Percentiles rank a stretch among this genome's conserved stretches.
Conservation (phyloP, 306 rosid genomes). For the Myrica gale region DNA sequence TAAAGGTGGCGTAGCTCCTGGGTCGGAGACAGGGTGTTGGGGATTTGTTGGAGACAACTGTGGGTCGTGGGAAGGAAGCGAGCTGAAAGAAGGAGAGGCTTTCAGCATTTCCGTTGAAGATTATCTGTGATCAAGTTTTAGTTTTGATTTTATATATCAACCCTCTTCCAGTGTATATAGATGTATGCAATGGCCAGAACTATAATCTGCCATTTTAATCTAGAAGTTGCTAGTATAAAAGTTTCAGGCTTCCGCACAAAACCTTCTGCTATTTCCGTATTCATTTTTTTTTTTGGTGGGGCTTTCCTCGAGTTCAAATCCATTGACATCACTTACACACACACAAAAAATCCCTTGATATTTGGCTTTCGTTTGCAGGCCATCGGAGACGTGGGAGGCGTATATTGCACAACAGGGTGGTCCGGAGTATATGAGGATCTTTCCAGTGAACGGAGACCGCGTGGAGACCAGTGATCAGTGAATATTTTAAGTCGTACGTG, state of each 20-base stretch:
- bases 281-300: not conserved
- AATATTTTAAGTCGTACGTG: not conserved
- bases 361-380: too few relatives aligned
- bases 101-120: slow-evolving; percentile 76
- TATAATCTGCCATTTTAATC: too few relatives aligned
- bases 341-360: too few relatives aligned
- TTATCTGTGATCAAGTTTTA: slow-evolving; percentile 37
- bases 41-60: slow-evolving; percentile 22
- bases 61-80: slow-evolving; percentile 3
- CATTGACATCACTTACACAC: not conserved
- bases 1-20: not conserved
- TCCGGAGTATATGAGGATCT: too few relatives aligned
- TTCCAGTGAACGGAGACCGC: not conserved
- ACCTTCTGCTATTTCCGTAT: not conserved
- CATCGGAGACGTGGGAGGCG: too few relatives aligned
- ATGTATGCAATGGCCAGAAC: not conserved
- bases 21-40: slow-evolving; percentile 11
- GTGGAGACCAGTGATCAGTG: not conserved
- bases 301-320: not conserved
- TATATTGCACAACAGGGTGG: too few relatives aligned
- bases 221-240: too few relatives aligned
- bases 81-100: slow-evolving; percentile 21
- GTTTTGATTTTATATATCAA: not conserved
- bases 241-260: not conserved
- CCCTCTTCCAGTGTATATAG: not conserved